phyloP scores from a whole-genome alignment of 345 rosid genomes.

The Brassica incana region DNA sequence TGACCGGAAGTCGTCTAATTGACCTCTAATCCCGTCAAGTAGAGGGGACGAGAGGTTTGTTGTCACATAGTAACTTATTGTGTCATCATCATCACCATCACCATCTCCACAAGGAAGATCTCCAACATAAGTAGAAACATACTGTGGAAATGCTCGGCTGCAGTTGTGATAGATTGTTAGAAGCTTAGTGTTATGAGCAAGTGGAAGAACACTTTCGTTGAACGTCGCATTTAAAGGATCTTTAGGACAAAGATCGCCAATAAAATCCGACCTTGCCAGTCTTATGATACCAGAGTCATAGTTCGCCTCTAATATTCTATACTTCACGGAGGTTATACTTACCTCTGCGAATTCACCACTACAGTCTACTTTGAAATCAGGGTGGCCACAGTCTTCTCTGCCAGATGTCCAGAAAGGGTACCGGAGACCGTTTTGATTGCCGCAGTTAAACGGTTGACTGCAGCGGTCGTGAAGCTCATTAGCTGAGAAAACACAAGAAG shows the following conservation, averaged over 20 bases:
- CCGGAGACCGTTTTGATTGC: background rate
- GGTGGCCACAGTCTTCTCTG: constrained; percentile 41
- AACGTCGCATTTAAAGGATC: background rate
- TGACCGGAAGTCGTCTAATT: background rate
- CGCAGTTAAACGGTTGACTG: background rate
- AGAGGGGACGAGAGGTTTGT: background rate
- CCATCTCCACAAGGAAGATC: background rate
- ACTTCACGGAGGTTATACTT: constrained; percentile 28
- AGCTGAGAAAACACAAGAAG: constrained; percentile 29
- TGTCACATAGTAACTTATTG: constrained; percentile 1
- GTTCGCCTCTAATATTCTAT: constrained; percentile 26
- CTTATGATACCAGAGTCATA: background rate
- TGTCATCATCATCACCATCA: background rate
- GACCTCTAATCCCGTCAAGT: rapidly evolving
- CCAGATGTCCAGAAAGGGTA: constrained; percentile 39
- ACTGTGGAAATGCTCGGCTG: background rate
- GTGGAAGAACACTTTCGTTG: background rate
- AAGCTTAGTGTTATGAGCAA: background rate
- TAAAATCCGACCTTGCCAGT: constrained; percentile 39
- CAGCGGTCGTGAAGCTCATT: constrained; percentile 6
- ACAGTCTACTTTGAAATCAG: constrained; percentile 35
- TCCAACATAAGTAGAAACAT: background rate
- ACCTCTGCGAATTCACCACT: background rate
- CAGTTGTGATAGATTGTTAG: constrained; percentile 38
- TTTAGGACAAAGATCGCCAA: constrained; percentile 21